Conservation (phyloP, 139 green algal species). For the Spirogloea muscicola region DNA sequence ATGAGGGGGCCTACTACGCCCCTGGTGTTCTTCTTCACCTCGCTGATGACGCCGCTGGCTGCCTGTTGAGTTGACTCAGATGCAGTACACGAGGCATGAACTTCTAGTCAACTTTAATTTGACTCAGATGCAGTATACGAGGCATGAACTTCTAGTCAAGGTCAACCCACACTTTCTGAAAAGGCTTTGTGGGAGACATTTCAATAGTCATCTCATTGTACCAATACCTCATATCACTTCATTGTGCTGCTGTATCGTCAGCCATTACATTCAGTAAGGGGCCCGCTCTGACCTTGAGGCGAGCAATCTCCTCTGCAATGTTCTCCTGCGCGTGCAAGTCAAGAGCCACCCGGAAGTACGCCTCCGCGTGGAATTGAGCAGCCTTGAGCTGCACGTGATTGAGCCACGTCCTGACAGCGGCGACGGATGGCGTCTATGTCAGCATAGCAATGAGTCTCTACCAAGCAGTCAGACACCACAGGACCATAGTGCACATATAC, state of each 20-base stretch:
- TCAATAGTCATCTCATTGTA: too few species aligned
- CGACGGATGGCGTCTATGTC: not conserved
- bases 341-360: constrained; percentile 16
- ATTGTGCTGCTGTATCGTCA: too few species aligned
- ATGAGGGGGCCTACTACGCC: constrained; percentile 25
- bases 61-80: not conserved
- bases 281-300: too few species aligned
- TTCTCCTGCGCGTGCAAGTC: constrained; percentile 34
- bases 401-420: constrained; percentile 39
- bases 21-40: constrained; percentile 35
- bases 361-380: constrained; percentile 41
- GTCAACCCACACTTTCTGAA: too few species aligned
- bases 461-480: too few species aligned
- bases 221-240: not conserved
- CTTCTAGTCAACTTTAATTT: too few species aligned
- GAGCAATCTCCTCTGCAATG: constrained; percentile 46
- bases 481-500: too few species aligned
- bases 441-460: too few species aligned
- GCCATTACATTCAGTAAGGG: too few species aligned
- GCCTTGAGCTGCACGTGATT: constrained; percentile 43
- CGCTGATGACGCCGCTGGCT: constrained; percentile 20
- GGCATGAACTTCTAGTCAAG: too few species aligned
- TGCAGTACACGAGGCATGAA: not conserved
- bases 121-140: too few species aligned
- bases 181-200: too few species aligned